Base-by-base conservation (phyloP, 305 asterid genomes). In the Fraxinus nigra region DNA sequence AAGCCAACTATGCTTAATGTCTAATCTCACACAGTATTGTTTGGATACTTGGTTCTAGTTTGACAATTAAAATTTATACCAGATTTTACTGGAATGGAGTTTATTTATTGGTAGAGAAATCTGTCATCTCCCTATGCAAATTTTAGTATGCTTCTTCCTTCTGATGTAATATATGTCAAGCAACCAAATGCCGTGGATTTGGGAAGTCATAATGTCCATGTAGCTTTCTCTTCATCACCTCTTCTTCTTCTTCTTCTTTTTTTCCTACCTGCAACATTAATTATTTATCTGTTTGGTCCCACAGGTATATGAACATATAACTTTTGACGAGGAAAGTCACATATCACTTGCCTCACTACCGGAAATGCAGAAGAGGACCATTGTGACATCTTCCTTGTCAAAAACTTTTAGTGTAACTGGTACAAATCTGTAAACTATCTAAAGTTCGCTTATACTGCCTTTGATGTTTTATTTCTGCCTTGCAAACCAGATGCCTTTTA, bases 381-480 rank as follows among this genome's bases (percentile, higher is more conserved):
- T 95, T 83, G 85, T 92, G 86, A 93, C 98, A 76, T 92, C 98
- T 78, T 95, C 98, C 78, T 70, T 93, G 87, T 95, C 98, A 37
- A 95, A 93, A 89, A 91, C 97, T 54, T 95, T 86, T 83, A 86
- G 97, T 51, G 93, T 95, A 59, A 95, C 98, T 7, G 98, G 98
- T 95, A 82, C 37, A 63, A 20, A 37, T 75, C 74, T 7, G 14
- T 26, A 13, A 67, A 32, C 20, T 28, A 67, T 72, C 33, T 74
- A 3, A 79, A 79, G 32, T 35, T 43, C 7, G 28, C 75, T 40
- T 32, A 7, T 3, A 37, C 24, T 76, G 70, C 33, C 37, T 80
- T 75, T 20, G 38, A 72, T 0, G 8, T 24, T 11, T 30, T 30
- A 1, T 4, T 69, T 28, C 5, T 32, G 74, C 35, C 43, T 40